Base-by-base conservation (phyloP, 75 land plant species). In the Cunninghamia lanceolata region DNA sequence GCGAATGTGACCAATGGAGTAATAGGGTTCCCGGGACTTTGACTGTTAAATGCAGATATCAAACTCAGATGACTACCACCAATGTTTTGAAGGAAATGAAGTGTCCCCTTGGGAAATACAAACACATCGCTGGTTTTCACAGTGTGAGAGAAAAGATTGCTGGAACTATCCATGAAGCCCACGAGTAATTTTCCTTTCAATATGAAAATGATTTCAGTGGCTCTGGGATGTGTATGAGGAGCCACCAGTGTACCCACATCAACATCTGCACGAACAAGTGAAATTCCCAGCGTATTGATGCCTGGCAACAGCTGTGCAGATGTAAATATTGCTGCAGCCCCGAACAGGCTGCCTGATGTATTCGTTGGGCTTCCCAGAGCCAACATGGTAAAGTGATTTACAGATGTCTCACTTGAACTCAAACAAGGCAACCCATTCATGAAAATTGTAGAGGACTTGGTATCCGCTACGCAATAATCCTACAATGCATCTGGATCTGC, bases 381-480 rank as follows among this genome's bases (percentile, higher is more conserved):
- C 36, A 82, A 46, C 10, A 11, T 7, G 52, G 52, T 50, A 9
- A 50, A 50, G 52, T 50, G 52, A 9, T 5, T 9, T 50, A 89
- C 75, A 21, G 87, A 84, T 0, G 84, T 87, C 43, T 81, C 43
- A 21, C 82, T 76, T 7, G 86, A 56, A 21, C 86, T 83, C 68
- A 89, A 88, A 91, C 95, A 93, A 3, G 89, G 90, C 59, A 90
- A 88, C 7, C 94, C 94, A 74, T 92, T 92, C 19, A 91, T 40
- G 16, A 83, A 54, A 34, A 70, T 15, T 1, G 52, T 50, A 9
- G 52, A n/a, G n/a, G n/a, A n/a, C n/a, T n/a, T n/a, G n/a, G n/a
- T n/a, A n/a, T n/a, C n/a, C n/a, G n/a, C n/a, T n/a, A n/a, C n/a
- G n/a, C n/a, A n/a, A n/a, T n/a, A n/a, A n/a, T n/a, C n/a, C n/a